Evolutionary conservation across 169 alveolate genomes (phyloP).

Genomic region (Plasmodium adleri): DNA sequence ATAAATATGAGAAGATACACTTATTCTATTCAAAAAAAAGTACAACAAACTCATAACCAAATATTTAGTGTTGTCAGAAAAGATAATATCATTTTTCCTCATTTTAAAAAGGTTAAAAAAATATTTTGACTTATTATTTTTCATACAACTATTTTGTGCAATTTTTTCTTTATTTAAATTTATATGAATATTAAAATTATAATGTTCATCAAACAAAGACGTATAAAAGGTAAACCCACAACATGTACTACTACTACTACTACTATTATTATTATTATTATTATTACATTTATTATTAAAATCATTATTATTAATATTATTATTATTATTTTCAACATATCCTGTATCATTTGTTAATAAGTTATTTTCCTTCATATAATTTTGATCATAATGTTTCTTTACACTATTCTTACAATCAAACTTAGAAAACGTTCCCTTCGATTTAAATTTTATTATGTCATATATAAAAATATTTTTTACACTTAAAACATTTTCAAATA

Average conservation of each 20-base stretch:
- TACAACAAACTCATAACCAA: constrained; percentile 53
- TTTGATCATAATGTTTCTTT: constrained; percentile 20
- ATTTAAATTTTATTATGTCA: constrained; percentile 39
- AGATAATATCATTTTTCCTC: constrained; percentile 27
- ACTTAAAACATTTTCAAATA: constrained; percentile 47
- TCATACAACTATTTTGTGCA: neutral
- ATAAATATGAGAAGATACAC: constrained; percentile 15
- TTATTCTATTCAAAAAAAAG: constrained; percentile 32
- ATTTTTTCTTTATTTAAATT: constrained; percentile 39
- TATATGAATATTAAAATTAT: constrained; percentile 12
- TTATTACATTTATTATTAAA: too few relatives aligned
- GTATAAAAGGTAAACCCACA: constrained; percentile 20
- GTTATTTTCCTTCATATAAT: constrained; percentile 27
- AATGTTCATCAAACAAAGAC: constrained; percentile 46
- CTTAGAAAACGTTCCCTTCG: constrained; percentile 19
- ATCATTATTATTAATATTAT: neutral
- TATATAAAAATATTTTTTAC: constrained; percentile 24
- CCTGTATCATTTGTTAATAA: constrained; percentile 36
- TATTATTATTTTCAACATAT: constrained; percentile 1
- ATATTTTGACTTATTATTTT: constrained; percentile 25
- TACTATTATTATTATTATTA: neutral
- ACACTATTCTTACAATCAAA: constrained; percentile 3
- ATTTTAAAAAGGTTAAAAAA: constrained; percentile 55
- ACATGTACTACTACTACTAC: neutral
- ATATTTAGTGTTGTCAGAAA: constrained; percentile 46